A percentile compares a stretch with the other conserved stretches of the same genome.
Evolutionary conservation across 768 basidiomycete species (phyloP).

Genomic region (Termitomyces sp.): DNA sequence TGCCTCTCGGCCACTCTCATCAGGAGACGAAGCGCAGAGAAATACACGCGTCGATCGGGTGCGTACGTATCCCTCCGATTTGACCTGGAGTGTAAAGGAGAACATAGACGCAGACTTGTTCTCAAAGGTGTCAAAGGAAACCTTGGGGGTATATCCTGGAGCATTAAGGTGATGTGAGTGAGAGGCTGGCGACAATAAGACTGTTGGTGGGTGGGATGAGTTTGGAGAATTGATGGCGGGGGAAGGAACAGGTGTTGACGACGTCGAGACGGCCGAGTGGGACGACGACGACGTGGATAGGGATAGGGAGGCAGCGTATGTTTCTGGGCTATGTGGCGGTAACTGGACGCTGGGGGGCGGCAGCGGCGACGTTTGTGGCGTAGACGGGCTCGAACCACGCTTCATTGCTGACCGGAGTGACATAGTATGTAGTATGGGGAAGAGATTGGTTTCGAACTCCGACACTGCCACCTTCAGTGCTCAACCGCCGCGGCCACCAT

Average conservation of each 20-base stretch:
- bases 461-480: conserved; percentile 2
- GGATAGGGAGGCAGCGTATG: conserved; percentile 13
- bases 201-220: not conserved
- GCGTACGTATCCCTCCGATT: conserved; percentile 77
- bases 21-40: conserved; percentile 82
- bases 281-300: conserved; percentile 14
- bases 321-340: conserved; percentile 21
- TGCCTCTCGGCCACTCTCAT: conserved; percentile 86
- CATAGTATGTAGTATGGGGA: conserved; percentile 5
- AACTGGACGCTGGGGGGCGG: conserved; percentile 17
- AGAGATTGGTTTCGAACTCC: conserved; percentile 17
- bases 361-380: conserved; percentile 22
- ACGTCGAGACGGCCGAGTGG: conserved; percentile 4
- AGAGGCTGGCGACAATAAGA: conserved; percentile 15
- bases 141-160: conserved; percentile 58
- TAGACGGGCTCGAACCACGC: conserved; percentile 30
- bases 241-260: conserved; percentile 4
- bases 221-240: conserved; percentile 1
- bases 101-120: conserved; percentile 81
- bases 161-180: conserved; percentile 10
- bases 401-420: conserved; percentile 57
- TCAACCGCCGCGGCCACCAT: not conserved
- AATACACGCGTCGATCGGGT: conserved; percentile 81
- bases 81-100: conserved; percentile 82
- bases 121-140: conserved; percentile 87